These are phyloP conservation scores for Neoconidiobolus thromboides DNA, from an alignment of 371 early-diverging fungal species.

Conservation along the genomic window DNA sequence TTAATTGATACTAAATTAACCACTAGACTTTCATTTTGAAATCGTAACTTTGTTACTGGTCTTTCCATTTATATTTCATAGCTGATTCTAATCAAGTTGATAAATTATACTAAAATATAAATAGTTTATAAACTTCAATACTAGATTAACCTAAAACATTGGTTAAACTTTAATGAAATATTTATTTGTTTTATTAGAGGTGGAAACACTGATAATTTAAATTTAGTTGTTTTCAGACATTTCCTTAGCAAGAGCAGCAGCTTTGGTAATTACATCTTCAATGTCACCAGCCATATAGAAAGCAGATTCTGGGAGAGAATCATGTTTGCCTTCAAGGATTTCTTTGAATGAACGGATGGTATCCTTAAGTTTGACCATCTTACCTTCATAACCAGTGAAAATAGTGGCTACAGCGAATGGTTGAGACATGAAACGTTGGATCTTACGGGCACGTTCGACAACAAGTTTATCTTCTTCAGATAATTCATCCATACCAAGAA, in stretches of 20 bases:
- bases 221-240: constrained; percentile 2
- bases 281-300: constrained; percentile 98
- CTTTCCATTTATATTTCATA: too few relatives aligned
- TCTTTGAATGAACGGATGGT: constrained; percentile 93
- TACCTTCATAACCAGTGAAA: constrained; percentile 95
- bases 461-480: constrained; percentile 95
- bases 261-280: constrained; percentile 85
- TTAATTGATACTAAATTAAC: too few relatives aligned
- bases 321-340: constrained; percentile 92
- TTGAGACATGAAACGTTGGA: constrained; percentile 95
- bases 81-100: too few relatives aligned
- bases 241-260: constrained; percentile 65
- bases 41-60: too few relatives aligned
- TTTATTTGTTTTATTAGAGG: too few relatives aligned
- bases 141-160: too few relatives aligned
- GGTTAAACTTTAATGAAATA: too few relatives aligned
- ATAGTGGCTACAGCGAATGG: constrained; percentile 93
- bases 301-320: constrained; percentile 83
- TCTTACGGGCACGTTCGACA: constrained; percentile 89
- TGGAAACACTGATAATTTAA: too few relatives aligned
- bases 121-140: too few relatives aligned
- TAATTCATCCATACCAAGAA: constrained; percentile 94
- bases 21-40: too few relatives aligned
- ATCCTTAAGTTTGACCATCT: constrained; percentile 81
- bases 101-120: too few relatives aligned